Base-by-base conservation (phyloP, 2,329 filamentous ascomycete species). In the Xylariaceae sp. region DNA sequence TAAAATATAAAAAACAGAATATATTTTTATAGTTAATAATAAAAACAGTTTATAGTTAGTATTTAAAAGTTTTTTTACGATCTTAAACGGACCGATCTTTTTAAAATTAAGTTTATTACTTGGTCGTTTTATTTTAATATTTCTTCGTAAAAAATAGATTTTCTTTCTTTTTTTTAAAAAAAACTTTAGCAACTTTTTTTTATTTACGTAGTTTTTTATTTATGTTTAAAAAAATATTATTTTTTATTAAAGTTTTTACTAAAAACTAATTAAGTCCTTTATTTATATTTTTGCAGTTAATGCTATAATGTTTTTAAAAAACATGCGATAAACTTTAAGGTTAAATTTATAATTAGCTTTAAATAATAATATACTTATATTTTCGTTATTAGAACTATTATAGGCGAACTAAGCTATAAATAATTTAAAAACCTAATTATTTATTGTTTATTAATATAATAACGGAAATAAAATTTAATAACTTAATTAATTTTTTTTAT, bases 351-450 rank as follows among this genome's bases (percentile, higher is more conserved):
- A 40, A 12, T 31, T 48, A 3, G 22, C 22, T 31, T 31, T 48
- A 48, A 39, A 42, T 41, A 31, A 36, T 48, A 42, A 48, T 48
- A 48, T 40, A 7, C 6, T 42, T 50, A 22, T 47, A 50, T 40
- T 22, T 46, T 36, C 14, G 14, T 36, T 36, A 36, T 36, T 36
- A 10, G 14, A 36, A 36, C 14, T 36, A 36, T 36, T 36, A 36
- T 36, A 36, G n/a, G n/a, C n/a, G n/a, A n/a, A n/a, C n/a, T n/a
- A n/a, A n/a, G n/a, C n/a, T n/a, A n/a, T n/a, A n/a, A n/a, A n/a
- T n/a, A n/a, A n/a, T n/a, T n/a, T 10, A 36, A 10, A 36, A 36
- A 36, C 14, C 14, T 14, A 10, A 36, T 14, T 36, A 36, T 36
- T 36, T 10, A 36, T 36, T 10, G 33, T 36, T 36, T 36, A 10